phyloP scores from a whole-genome alignment of 1,139 yeast genomes.

The Saccharomyces hybrid region DNA sequence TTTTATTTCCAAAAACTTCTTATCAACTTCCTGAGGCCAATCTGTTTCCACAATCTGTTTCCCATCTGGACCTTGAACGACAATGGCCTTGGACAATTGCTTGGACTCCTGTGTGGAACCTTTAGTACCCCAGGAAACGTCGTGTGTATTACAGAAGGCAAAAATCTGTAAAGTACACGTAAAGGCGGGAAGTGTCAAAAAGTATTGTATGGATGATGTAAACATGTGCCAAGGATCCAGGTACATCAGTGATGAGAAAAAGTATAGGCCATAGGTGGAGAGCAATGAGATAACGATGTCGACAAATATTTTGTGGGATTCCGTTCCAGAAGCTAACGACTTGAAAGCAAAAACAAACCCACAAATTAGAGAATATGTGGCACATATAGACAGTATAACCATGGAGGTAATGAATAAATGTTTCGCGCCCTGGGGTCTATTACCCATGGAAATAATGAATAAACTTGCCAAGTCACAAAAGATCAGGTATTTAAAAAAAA shows the following conservation, averaged over 20 bases:
- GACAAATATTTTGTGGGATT: constrained; percentile 45
- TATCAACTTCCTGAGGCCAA: constrained; percentile 72
- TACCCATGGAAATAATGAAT: constrained; percentile 88
- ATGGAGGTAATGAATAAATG: constrained; percentile 65
- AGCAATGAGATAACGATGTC: constrained; percentile 76
- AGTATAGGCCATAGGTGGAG: constrained; percentile 89
- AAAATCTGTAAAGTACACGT: constrained; percentile 86
- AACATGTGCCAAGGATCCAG: constrained; percentile 93
- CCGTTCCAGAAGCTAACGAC: constrained; percentile 41
- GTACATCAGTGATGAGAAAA: constrained; percentile 68
- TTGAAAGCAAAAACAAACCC: constrained; percentile 72
- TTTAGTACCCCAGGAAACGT: constrained; percentile 96
- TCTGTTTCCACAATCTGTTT: constrained; percentile 68
- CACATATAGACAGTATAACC: constrained; percentile 65
- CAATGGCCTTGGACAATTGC: constrained; percentile 57
- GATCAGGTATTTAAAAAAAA: constrained; percentile 75
- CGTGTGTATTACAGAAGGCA: constrained; percentile 93
- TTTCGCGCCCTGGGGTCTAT: constrained; percentile 88
- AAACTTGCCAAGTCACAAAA: constrained; percentile 75
- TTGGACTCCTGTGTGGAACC: constrained; percentile 75
- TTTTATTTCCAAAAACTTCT: constrained; percentile 62
- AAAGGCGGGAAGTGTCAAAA: constrained; percentile 81
- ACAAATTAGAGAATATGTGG: constrained; percentile 70
- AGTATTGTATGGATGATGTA: constrained; percentile 78
- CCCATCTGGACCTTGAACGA: constrained; percentile 45